Base-by-base conservation (phyloP, 2,329 filamentous ascomycete genomes). In the Penicillium thymicola region DNA sequence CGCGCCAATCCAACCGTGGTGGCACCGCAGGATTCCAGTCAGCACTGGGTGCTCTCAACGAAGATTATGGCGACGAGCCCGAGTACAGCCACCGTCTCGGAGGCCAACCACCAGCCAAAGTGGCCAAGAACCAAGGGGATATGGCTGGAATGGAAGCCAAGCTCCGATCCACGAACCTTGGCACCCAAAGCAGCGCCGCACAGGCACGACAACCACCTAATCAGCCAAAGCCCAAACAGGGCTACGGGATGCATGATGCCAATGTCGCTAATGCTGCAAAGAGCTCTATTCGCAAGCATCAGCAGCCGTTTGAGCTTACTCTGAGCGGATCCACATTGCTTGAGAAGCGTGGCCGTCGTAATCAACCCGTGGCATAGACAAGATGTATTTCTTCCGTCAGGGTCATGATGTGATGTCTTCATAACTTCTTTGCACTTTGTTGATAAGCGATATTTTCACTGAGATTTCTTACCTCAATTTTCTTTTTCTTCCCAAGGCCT, bases 251-350 rank as follows among this genome's bases (percentile, higher is more conserved):
- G 70, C 93, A 97, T 70, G 93, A 89, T 51, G 85, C 92, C 0
- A 81, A 88, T 1, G 89, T 97, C 0, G 90, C 92, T 0, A 88
- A 89, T 0, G 92, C 92, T 0, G 92, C 91, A 4, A 88, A 89
- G 66, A 86, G 90, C 68, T 90, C 91, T 69, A 90, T 94, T 40
- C 80, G 84, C 32, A 82, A 85, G 60, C 85, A 89, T 65, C 89
- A 88, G 74, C 92, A 90, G 32, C 86, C 89, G 0, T 99, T 99
- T 65, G 94, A 99, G 75, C 82, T 99, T 45, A 97, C 86, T 69
- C 78, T 99, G 37, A 91, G 96, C 63, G 94, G 94, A 54, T 90
- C 94, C 1, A 97, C 92, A 1, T 76, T 99, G 50, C 79, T 99
- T 5, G 92, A 92, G 32, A 85, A 92, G 65, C 78, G 85, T 62